Evolutionary conservation across 352 stramenopile genomes (phyloP), one percentile per base, ranked within the genome.

Genomic region (Globisporangium yorkense): DNA sequence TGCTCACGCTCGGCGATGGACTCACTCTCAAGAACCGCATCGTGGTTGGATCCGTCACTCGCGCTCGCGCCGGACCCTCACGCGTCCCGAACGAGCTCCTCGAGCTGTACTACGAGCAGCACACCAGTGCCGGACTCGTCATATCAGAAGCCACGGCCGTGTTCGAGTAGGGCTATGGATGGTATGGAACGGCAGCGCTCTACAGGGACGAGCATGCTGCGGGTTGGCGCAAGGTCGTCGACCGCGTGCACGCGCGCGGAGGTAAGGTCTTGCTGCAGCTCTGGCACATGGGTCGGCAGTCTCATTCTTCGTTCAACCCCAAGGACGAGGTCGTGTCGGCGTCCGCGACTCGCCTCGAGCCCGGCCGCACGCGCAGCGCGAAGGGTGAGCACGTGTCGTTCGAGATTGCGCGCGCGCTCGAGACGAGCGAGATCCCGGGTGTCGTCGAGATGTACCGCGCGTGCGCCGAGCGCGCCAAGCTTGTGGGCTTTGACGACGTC

Each of bases 401-500:
- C 33, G 33, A 37, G 33, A 37, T 3, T 37, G 33, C 33, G 33
- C 33, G 33, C 33, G 33, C 33, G 9, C 33, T 37, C 33, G 33
- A 37, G 33, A 37, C 33, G 33, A 37, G 33, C 33, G 33, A 37
- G 33, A 37, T 37, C 33, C 33, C 33, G 33, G 33, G 33, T 37
- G 33, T 37, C 33, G 33, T 37, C 9, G 33, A 37, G 33, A 37
- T 37, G 33, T 37, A 37, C 33, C 33, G 33, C 33, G 52, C 70
- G 41, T 71, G 56, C 9, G 33, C 33, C 33, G 33, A 37, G 33
- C 33, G 33, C 16, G 70, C 76, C 9, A 83, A 81, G 44, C 33
- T 15, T 18, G 57, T 90, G 40, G 90, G 90, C 39, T 97, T 97
- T 58, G 92, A 98, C 51, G 89, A 88, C n/a, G 70, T 98, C 20